Evolutionary conservation across 345 rosid genomes (phyloP).

Genomic region (Citrus sp.): DNA sequence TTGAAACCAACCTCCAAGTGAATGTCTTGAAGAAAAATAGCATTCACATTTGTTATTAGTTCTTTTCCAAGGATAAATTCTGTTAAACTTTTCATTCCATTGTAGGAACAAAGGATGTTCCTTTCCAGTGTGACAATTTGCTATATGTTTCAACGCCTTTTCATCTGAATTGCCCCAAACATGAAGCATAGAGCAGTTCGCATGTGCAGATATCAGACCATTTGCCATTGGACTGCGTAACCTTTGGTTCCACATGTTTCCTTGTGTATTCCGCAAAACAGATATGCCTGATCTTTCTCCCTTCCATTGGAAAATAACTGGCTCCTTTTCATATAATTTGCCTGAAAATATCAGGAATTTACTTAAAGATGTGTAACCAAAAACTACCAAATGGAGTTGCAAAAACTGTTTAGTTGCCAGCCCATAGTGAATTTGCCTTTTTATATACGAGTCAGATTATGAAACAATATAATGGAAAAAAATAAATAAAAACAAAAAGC

Average conservation of each 20-base stretch:
- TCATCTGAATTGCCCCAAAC: conserved; percentile 21
- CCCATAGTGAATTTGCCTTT: not conserved
- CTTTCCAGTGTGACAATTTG: conserved; percentile 26
- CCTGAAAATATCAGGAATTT: conserved; percentile 36
- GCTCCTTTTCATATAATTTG: conserved; percentile 29
- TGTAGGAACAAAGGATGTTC: conserved; percentile 21
- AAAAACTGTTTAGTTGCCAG: not conserved
- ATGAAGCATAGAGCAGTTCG: conserved; percentile 14
- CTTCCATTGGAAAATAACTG: conserved; percentile 21
- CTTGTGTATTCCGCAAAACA: conserved; percentile 21
- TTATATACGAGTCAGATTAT: not conserved
- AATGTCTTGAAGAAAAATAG: conserved; percentile 22
- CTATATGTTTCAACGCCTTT: conserved; percentile 10
- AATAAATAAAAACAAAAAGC: not conserved
- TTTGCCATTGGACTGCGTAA: conserved; percentile 18
- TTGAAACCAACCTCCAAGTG: conserved; percentile 21
- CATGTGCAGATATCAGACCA: conserved; percentile 29
- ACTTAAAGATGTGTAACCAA: not conserved
- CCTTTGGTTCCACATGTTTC: conserved; percentile 25
- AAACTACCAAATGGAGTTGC: conserved; percentile 1
- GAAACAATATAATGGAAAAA: not conserved
- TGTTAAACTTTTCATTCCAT: conserved; percentile 24
- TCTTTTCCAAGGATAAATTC: conserved; percentile 9
- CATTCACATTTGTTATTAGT: conserved; percentile 27
- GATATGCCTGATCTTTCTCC: conserved; percentile 24